Base-by-base conservation (phyloP, 2,329 filamentous ascomycete genomes). In the Clonostachys sp. region DNA sequence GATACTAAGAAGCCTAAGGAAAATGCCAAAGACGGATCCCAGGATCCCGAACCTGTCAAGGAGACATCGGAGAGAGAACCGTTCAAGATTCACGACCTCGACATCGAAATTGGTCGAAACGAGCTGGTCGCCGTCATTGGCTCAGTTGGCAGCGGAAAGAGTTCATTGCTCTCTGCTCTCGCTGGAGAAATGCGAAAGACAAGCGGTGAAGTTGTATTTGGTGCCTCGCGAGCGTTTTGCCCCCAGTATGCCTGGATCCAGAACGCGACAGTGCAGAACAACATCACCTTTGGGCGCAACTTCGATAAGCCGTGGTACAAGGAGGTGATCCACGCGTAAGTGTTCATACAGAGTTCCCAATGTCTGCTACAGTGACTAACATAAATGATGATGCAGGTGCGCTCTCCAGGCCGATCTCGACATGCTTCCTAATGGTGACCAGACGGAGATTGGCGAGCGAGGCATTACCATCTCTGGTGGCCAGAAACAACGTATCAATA, bases 211-310 rank as follows among this genome's bases (percentile, higher is more conserved):
- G 78, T 95, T 6, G 78, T 81, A 0, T 78, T 94, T 55, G 89
- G 91, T 39, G 89, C 89, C 0, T 85, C 83, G 4, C 78, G 91
- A 51, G 89, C 92, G 0, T 96, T 96, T 58, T 97, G 94, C 55
- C 92, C 92, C 0, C 92, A 99, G 62, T 96, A 96, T 60, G 89
- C 94, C 0, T 99, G 94, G 94, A 96, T 99, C 44, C 92, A 97
- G 61, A 97, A 97, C 59, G 78, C 90, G 0, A 89, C 86, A 1
- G 80, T 97, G 5, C 84, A 83, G 51, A 83, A 96, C 34, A 99
- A 99, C 59, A 95, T 99, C 50, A 68, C 90, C 1, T 97, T 97
- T 59, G 92, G 92, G 12, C 92, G 90, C 55, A 79, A 83, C 0
- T 80, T 86, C 68, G 77, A 95, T 45, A 77, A 77, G 49, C 70